Evolutionary conservation across 2,329 filamentous ascomycete genomes (phyloP).

Genomic region (Seiridium unicorne): DNA sequence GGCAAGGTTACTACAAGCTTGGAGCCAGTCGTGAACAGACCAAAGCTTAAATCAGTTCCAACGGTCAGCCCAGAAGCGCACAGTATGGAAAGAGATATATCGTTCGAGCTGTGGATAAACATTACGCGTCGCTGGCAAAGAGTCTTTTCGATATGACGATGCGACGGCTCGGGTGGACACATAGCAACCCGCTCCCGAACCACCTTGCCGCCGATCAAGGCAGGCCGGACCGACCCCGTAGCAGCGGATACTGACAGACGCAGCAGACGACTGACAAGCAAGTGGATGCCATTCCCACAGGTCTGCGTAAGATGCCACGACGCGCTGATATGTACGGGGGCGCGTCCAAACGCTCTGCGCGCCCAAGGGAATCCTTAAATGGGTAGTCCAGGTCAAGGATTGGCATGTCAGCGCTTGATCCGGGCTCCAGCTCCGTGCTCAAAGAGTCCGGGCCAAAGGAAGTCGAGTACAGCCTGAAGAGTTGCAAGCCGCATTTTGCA

Average conservation of each 20-base stretch:
- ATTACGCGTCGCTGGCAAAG: not conserved
- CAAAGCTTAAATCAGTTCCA: not conserved
- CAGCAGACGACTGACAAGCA: not conserved
- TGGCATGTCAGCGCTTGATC: not conserved
- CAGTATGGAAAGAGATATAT: not conserved
- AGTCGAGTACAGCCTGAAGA: not conserved
- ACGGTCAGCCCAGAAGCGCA: not conserved
- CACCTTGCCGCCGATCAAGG: not conserved
- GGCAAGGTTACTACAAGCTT: not conserved
- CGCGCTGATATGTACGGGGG: not conserved
- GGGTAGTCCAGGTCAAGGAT: not conserved
- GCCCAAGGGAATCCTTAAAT: not conserved
- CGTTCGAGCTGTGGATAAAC: not conserved
- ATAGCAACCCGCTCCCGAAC: not conserved
- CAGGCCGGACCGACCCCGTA: not conserved
- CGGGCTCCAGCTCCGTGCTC: not conserved
- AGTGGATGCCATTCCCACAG: not conserved
- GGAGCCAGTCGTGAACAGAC: not conserved
- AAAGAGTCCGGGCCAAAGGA: not conserved
- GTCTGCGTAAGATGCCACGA: slow-evolving; percentile 3
- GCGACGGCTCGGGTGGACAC: not conserved
- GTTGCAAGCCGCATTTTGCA: not conserved
- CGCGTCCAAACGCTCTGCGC: too few relatives aligned
- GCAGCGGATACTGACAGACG: not conserved
- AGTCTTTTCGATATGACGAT: not conserved